phyloP scores from a whole-genome alignment of 2,329 filamentous ascomycete genomes.

The Xylariaceae sp. region DNA sequence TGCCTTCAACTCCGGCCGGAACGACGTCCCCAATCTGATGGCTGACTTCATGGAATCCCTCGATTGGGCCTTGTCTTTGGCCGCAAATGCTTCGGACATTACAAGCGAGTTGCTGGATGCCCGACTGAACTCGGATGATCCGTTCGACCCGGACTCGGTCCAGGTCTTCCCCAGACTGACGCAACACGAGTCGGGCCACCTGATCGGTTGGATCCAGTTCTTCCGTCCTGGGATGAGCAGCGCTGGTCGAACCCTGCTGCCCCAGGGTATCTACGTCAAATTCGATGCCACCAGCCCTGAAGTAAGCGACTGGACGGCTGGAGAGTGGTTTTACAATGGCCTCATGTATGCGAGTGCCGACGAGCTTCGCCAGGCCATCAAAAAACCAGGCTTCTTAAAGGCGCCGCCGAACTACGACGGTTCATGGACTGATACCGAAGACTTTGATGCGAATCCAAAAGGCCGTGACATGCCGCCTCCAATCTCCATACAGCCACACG shows the following conservation, averaged over 20 bases:
- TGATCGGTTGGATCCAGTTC: constrained; percentile 29
- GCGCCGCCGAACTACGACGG: constrained; percentile 34
- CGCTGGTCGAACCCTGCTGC: constrained; percentile 28
- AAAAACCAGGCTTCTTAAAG: constrained; percentile 30
- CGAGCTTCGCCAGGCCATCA: constrained; percentile 29
- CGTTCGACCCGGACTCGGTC: constrained; percentile 1
- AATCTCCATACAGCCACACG: constrained; percentile 32
- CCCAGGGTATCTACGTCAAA: constrained; percentile 26
- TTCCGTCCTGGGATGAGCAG: constrained; percentile 21
- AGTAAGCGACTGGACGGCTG: constrained; percentile 28
- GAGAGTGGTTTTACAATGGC: constrained; percentile 34
- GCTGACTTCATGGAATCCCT: constrained; percentile 1
- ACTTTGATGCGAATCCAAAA: constrained; percentile 20
- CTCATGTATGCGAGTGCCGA: constrained; percentile 31
- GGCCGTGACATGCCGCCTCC: constrained; percentile 48
- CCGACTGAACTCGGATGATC: neutral
- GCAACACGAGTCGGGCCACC: constrained; percentile 23
- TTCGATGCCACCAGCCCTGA: constrained; percentile 30
- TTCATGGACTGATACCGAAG: constrained; percentile 29
- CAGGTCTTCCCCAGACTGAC: constrained; percentile 7
- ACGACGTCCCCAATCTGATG: constrained; percentile 1
- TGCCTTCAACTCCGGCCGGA: constrained; percentile 3
- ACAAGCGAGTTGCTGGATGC: constrained; percentile 20
- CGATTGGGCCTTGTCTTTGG: constrained; percentile 13
- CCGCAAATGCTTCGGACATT: constrained; percentile 25